phyloP scores from a whole-genome alignment of 1,139 yeast genomes.

The Kluyveromyces sp. region DNA sequence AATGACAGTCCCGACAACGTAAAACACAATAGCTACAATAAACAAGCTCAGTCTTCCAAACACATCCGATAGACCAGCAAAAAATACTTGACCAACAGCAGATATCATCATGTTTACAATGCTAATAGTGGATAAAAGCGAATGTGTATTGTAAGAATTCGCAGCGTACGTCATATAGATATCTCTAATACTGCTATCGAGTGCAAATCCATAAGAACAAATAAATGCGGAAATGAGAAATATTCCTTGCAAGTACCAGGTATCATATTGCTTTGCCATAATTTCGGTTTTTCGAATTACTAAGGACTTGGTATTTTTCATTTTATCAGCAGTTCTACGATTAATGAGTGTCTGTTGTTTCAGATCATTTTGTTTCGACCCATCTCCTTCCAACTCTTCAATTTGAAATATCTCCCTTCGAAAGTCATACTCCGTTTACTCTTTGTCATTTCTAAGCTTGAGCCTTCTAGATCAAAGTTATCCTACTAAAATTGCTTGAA shows the following conservation, averaged over 20 bases:
- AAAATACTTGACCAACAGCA: conserved; percentile 54
- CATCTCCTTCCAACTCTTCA: too few relatives aligned
- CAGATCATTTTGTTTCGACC: too few relatives aligned
- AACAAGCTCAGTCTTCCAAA: conserved; percentile 58
- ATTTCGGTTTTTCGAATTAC: conserved; percentile 18
- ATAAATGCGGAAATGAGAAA: conserved; percentile 43
- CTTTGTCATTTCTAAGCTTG: too few relatives aligned
- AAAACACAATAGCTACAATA: conserved; percentile 47
- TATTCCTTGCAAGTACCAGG: conserved; percentile 16
- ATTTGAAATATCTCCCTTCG: too few relatives aligned
- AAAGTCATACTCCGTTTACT: too few relatives aligned
- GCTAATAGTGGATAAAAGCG: conserved; percentile 52
- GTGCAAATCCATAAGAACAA: conserved; percentile 59
- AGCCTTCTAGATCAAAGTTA: too few relatives aligned
- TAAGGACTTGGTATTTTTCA: conserved; percentile 39
- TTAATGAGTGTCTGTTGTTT: too few relatives aligned
- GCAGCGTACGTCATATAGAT: conserved; percentile 46
- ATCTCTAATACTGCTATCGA: conserved; percentile 49
- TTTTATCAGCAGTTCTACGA: conserved; percentile 23
- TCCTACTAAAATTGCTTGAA: too few relatives aligned
- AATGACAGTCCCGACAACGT: conserved; percentile 58
- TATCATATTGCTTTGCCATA: conserved; percentile 14
- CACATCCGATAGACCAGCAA: conserved; percentile 57
- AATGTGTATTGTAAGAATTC: conserved; percentile 43
- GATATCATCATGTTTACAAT: conserved; percentile 50